These are phyloP conservation scores for Ogataea allantospora DNA, from an alignment of 805 yeast genomes.

Conservation along the genomic window DNA sequence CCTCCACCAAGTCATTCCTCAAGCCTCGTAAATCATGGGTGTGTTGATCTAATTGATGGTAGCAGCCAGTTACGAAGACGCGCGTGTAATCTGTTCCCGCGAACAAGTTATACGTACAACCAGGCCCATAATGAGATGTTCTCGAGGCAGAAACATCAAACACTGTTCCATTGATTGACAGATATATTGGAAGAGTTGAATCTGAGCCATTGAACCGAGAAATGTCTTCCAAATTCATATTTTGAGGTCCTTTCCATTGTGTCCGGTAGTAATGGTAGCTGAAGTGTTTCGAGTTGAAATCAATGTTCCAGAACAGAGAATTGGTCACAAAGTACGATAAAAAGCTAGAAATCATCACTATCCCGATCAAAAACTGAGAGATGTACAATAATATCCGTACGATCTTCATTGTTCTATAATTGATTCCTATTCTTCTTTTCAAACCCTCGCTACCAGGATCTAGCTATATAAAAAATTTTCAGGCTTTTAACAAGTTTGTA, in stretches of 20 bases:
- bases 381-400: slow-evolving; percentile 38
- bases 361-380: neutral
- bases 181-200: slow-evolving; percentile 47
- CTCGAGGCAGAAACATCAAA: slow-evolving; percentile 59
- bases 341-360: slow-evolving; percentile 42
- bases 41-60: slow-evolving; percentile 48
- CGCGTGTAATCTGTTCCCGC: slow-evolving; percentile 69
- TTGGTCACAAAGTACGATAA: slow-evolving; percentile 60
- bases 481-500: slow-evolving; percentile 21
- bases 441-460: slow-evolving; percentile 4
- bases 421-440: neutral
- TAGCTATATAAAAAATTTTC: slow-evolving; percentile 9
- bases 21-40: slow-evolving; percentile 69
- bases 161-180: slow-evolving; percentile 59
- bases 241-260: slow-evolving; percentile 1
- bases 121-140: slow-evolving; percentile 50
- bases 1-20: slow-evolving; percentile 35
- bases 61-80: slow-evolving; percentile 71
- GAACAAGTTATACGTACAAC: slow-evolving; percentile 49
- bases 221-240: slow-evolving; percentile 28
- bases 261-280: slow-evolving; percentile 1
- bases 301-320: slow-evolving; percentile 54
- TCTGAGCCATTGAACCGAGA: slow-evolving; percentile 53
- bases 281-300: slow-evolving; percentile 29
- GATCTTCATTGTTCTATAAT: too few species aligned